phyloP scores from a whole-genome alignment of 2,329 filamentous ascomycete species.

The Juglanconis juglandina region DNA sequence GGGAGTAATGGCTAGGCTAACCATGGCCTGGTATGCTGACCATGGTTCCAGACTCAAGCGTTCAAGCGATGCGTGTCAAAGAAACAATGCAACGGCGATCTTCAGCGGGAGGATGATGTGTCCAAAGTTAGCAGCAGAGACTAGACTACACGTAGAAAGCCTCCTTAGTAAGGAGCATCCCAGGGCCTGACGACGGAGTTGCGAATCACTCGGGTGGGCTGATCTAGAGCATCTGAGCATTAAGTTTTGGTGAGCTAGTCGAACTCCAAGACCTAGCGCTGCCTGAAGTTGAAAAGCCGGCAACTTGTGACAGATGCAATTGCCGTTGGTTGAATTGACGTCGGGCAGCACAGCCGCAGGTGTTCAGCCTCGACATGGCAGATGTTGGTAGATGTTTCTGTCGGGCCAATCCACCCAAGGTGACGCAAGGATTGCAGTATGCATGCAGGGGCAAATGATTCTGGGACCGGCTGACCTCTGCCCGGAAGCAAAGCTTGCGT shows the following conservation, averaged over 20 bases:
- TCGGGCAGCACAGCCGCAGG: neutral
- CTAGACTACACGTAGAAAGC: too few species aligned
- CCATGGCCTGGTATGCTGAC: too few species aligned
- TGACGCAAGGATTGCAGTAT: neutral
- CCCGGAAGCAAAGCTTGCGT: neutral
- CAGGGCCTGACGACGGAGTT: neutral
- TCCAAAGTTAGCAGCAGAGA: too few species aligned
- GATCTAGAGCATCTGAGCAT: neutral
- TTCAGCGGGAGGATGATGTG: too few species aligned
- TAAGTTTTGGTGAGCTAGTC: neutral
- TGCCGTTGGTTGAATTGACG: neutral
- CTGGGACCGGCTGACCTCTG: neutral
- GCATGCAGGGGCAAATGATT: constrained; percentile 2
- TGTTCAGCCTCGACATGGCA: neutral
- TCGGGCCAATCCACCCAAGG: neutral
- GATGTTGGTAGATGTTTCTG: neutral
- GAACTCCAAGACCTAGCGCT: neutral
- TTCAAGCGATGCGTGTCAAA: too few species aligned
- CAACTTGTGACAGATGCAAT: neutral
- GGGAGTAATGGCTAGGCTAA: too few species aligned
- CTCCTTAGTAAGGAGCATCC: too few species aligned
- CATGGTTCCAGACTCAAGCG: too few species aligned
- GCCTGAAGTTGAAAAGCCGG: neutral
- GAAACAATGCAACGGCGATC: too few species aligned
- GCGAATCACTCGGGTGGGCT: neutral